Percentiles rank a stretch among this genome's conserved stretches.
phyloP scores from a whole-genome alignment of 2,329 filamentous ascomycete species.

The Fusarium coffeatum region DNA sequence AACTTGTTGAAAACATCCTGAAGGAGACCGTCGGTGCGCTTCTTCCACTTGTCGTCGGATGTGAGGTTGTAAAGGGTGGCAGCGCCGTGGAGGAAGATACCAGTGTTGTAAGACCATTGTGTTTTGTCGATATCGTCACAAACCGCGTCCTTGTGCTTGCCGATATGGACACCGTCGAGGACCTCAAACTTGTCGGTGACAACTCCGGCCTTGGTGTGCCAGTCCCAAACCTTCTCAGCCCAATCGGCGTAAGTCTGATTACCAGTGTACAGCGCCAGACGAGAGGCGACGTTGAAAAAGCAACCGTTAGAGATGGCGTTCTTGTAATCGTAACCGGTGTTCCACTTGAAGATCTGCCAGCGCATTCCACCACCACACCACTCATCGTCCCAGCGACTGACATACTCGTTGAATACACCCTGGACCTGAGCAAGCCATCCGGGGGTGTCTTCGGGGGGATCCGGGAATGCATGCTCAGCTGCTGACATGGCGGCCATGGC shows the following conservation, averaged over 20 bases:
- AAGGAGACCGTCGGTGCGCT: constrained; percentile 69
- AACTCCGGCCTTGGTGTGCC: constrained; percentile 67
- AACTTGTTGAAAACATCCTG: constrained; percentile 64
- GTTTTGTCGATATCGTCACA: constrained; percentile 67
- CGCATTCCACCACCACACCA: constrained; percentile 78
- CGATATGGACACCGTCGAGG: constrained; percentile 60
- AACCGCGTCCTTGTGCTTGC: constrained; percentile 56
- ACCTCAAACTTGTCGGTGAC: constrained; percentile 67
- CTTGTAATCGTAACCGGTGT: constrained; percentile 76
- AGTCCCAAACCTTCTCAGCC: constrained; percentile 78
- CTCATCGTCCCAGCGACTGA: constrained; percentile 73
- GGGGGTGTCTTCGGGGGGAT: constrained; percentile 70
- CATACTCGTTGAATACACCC: constrained; percentile 84
- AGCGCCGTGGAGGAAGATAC: constrained; percentile 71
- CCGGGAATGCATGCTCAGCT: constrained; percentile 79
- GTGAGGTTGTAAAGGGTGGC: constrained; percentile 74
- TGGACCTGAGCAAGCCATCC: constrained; percentile 83
- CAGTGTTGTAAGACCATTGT: constrained; percentile 78
- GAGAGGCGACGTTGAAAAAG: constrained; percentile 76
- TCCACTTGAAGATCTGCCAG: constrained; percentile 88
- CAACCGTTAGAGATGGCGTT: constrained; percentile 76
- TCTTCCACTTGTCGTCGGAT: constrained; percentile 63
- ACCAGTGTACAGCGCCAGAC: constrained; percentile 80
- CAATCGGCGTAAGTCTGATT: constrained; percentile 83
- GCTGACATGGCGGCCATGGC: constrained; percentile 84